Evolutionary conservation across 306 rosid genomes (phyloP), one percentile per base, ranked within the genome.

Genomic region (Pyrus communis): DNA sequence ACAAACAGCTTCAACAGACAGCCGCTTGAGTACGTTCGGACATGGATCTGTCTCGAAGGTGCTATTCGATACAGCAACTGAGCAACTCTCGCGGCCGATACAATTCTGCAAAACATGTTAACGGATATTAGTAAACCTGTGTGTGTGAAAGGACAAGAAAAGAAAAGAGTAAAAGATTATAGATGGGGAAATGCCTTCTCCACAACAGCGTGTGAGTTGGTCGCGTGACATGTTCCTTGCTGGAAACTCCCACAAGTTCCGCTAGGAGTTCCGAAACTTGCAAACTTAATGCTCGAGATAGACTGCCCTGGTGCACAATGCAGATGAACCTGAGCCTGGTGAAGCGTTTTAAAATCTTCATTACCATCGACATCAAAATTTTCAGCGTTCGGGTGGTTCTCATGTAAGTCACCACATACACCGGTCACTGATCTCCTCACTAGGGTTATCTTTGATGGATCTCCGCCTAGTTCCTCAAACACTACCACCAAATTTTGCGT

Each of bases 401-500:
- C 88, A 63, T 19, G 75, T 69, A 79, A 76, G 28, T 85, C 84
- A 35, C 70, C 86, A 60, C 88, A 85, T 28, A 82, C 71, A 54
- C 74, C 78, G 9, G 81, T 69, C 68, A 83, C 69, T 18, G 86
- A 82, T 84, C 97, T 92, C 82, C 82, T 89, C 22, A 84, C 65
- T 4, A 96, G 67, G 71, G 93, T 77, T 69, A 91, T 91, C 86
- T 86, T 91, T 62, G 88, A 83, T 46, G 92, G 91, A 81, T 93
- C 90, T 17, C 99, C 99, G 0, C 98, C 99, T n/a, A 96, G 87
- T 81, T 96, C 99, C 86, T 96, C 98, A 69, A 96, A 89, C 30
- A 91, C 77, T 31, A 96, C 93, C 57, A 96, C 30, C 81, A 92
- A 69, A 66, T 96, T 96, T 13, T 76, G 64, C n/a, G 88, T 89